Evolutionary conservation across 768 basidiomycete species (phyloP), one percentile per base, ranked within the genome.

Genomic region (Lyophyllum atratum): DNA sequence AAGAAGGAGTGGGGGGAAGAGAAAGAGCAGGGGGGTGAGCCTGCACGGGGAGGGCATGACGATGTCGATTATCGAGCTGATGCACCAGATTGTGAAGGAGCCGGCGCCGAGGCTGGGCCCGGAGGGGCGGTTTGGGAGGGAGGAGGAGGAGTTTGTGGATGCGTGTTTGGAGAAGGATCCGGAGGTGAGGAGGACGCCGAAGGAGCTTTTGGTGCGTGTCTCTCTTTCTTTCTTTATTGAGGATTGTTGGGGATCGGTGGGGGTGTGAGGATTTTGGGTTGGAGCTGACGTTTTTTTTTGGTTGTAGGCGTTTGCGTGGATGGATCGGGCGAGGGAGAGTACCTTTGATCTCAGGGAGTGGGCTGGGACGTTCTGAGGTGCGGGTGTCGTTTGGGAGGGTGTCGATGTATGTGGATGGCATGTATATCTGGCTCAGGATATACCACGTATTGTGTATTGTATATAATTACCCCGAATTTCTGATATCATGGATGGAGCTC

Each of bases 71-170:
- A 77, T 99, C 57, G 97, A 99, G 75, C 72, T 99, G 47, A 77
- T 99, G 64, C 97, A 98, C 68, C 93, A 98, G 68, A 98, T 99
- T 66, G 96, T 99, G 49, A 97, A 96, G 68, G 97, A 98, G 75
- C 94, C 95, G 54, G 96, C 97, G 24, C 97, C 97, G 39, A 80
- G 84, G 67, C 73, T 99, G 57, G 86, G 86, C 7, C 82, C 85
- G 0, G 85, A 87, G 55, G 88, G 86, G 37, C 79, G 75, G 42
- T 83, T 77, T 77, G 86, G 87, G 6, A 70, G 69, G 51, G 84
- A 87, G 66, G 89, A 90, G 26, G 90, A 92, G 60, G 79, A 78
- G 43, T 98, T 99, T 61, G 85, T 98, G 33, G 89, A 96, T 69
- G 86, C 85, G 40, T 98, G 95, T 75, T 71, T 98, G 72, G 64